These are phyloP conservation scores for Aeschynomene evenia DNA, from an alignment of 306 rosid genomes.

Conservation along the genomic window DNA sequence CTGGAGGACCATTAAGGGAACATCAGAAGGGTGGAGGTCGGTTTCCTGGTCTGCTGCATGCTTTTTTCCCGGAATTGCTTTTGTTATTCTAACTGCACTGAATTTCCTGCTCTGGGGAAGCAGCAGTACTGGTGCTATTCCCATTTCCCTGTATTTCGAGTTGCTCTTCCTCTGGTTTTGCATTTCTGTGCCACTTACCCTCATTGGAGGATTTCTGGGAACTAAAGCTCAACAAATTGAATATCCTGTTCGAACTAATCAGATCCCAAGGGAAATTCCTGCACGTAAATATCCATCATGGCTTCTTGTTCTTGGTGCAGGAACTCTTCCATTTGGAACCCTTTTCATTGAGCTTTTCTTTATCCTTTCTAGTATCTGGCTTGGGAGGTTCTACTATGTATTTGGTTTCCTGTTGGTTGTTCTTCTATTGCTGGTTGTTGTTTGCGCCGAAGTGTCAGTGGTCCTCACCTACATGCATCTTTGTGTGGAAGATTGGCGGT, in stretches of 20 bases:
- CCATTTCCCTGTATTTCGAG: slow-evolving; percentile 79
- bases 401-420: slow-evolving; percentile 89
- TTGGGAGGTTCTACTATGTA: slow-evolving; percentile 92
- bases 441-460: slow-evolving; percentile 95
- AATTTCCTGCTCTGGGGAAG: slow-evolving; percentile 92
- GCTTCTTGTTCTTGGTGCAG: slow-evolving; percentile 96
- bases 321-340: slow-evolving; percentile 97
- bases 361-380: slow-evolving; percentile 98
- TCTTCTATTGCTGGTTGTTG: slow-evolving; percentile 65
- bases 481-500: slow-evolving; percentile 96
- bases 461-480: slow-evolving; percentile 98
- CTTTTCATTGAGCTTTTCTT: slow-evolving; percentile 95
- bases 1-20: slow-evolving; percentile 92
- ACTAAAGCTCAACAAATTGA: slow-evolving; percentile 72
- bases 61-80: slow-evolving; percentile 92
- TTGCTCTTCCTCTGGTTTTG: slow-evolving; percentile 92
- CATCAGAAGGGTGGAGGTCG: slow-evolving; percentile 85
- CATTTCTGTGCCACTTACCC: slow-evolving; percentile 94
- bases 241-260: slow-evolving; percentile 89
- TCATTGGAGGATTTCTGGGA: slow-evolving; percentile 83
- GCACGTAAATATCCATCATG: slow-evolving; percentile 91
- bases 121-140: slow-evolving; percentile 92
- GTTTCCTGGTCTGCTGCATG: slow-evolving; percentile 84
- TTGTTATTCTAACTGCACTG: slow-evolving; percentile 68
- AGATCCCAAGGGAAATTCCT: slow-evolving; percentile 94